Evolutionary conservation across 352 stramenopile genomes (phyloP).

Genomic region (Phytopythium chamaehyphon): DNA sequence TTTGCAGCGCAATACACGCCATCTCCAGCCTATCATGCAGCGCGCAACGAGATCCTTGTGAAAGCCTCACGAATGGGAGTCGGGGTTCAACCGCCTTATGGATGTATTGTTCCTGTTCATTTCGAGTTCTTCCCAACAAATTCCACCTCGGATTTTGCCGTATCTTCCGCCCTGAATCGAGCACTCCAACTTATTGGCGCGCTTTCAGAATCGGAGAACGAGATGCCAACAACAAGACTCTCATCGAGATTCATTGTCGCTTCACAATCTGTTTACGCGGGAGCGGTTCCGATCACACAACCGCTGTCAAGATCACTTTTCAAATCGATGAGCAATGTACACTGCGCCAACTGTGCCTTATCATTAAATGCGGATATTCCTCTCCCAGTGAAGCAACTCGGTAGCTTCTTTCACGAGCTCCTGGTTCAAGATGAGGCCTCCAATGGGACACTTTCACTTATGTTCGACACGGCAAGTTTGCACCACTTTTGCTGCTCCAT

Average conservation of each 20-base stretch:
- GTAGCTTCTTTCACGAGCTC: background rate
- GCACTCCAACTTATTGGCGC: background rate
- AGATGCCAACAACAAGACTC: background rate
- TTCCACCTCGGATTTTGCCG: background rate
- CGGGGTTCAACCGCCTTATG: too few relatives aligned
- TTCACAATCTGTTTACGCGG: background rate
- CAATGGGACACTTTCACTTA: background rate
- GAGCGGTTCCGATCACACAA: background rate
- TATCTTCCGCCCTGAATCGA: background rate
- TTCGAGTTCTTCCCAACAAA: slow-evolving; percentile 4
- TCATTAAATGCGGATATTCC: slow-evolving; percentile 2
- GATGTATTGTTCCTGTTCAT: background rate
- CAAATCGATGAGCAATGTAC: background rate
- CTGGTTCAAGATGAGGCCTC: too few relatives aligned
- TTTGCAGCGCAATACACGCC: background rate
- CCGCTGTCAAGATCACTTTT: background rate
- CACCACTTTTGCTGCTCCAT: slow-evolving; percentile 1
- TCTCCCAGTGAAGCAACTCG: background rate
- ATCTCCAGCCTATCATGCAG: background rate
- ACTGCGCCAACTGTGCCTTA: background rate
- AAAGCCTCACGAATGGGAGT: background rate
- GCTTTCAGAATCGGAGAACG: background rate
- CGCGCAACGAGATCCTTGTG: background rate
- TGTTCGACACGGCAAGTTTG: slow-evolving; percentile 1
- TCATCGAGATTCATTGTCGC: background rate